A percentile compares a stretch with the other conserved stretches of the same genome.
Evolutionary conservation across 306 rosid genomes (phyloP).

Genomic region (Fragaria vesca): DNA sequence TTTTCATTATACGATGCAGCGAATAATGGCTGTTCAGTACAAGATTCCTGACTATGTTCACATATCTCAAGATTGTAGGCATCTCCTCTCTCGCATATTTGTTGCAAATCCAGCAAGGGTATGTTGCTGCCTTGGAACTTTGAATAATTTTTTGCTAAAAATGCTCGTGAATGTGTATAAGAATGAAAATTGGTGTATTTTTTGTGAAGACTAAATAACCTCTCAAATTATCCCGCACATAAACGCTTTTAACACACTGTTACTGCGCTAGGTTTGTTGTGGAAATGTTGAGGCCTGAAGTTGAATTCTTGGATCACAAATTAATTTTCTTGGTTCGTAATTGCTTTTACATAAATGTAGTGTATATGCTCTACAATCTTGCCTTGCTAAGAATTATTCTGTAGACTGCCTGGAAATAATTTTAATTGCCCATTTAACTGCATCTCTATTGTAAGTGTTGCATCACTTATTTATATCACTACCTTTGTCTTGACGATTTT

Average conservation of each 20-base stretch:
- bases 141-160: background rate
- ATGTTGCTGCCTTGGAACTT: conserved; percentile 8
- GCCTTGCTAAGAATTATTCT: background rate
- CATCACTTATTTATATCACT: background rate
- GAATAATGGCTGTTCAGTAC: conserved; percentile 85
- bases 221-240: background rate
- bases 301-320: background rate
- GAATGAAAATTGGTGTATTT: background rate
- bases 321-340: background rate
- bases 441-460: background rate
- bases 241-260: background rate
- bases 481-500: background rate
- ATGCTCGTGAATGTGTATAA: background rate
- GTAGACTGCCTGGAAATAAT: background rate
- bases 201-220: conserved; percentile 2
- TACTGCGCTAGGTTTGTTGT: background rate
- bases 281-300: background rate
- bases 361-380: background rate
- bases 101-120: conserved; percentile 71
- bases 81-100: conserved; percentile 73
- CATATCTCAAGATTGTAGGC: conserved; percentile 78
- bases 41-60: conserved; percentile 90
- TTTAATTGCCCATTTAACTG: background rate
- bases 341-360: background rate
- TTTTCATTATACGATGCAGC: conserved; percentile 43